Base-by-base conservation (phyloP, 2,329 filamentous ascomycete genomes). In the Cercospora citrullina region DNA sequence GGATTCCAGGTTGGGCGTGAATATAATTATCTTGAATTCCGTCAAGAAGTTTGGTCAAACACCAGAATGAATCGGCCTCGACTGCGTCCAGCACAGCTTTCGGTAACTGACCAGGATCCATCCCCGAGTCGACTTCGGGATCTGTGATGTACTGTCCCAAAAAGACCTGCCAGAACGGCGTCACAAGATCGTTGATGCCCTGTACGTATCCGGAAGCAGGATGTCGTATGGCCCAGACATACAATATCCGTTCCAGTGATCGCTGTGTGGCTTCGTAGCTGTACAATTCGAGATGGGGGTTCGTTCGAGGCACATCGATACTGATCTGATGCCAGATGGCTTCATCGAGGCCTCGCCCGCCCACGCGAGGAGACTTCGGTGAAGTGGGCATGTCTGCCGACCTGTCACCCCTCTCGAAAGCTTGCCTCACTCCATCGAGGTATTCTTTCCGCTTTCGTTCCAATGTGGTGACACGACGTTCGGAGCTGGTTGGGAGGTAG, bases 291-390 rank as follows among this genome's bases (percentile, higher is more conserved):
- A 99, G 90, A 80, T 98, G 95, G 10, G 95, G 95, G 77, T 97
- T 98, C 4, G 95, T 99, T 61, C 95, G 89, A 2, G 95, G 95
- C 23, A 98, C 92, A 77, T 99, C 95, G 76, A 99, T 99, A 80
- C 93, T 97, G 81, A 99, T 98, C 78, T 99, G 95, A 82, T 99
- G 95, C 95, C 95, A 99, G 68, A 99, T 89, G n/a, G 93, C 91
- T 82, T 99, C 95, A 74, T 99, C 96, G 18, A 99, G 82, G 2
- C 94, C 94, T 64, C 92, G 87, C 2, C 89, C 88, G 70, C 86
- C 84, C 53, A 78, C 75, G 1, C 48, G 63, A 12, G 80, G 78
- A 7, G 83, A 80, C 1, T 82, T 79, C 0, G 77, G 76, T n/a
- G 75, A 75, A 16, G 80, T 76, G 83, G 89, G 79, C 88, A 90